A percentile compares a stretch with the other conserved stretches of the same genome.
phyloP scores from a whole-genome alignment of 257 asterid genomes.

The Catharanthus roseus region DNA sequence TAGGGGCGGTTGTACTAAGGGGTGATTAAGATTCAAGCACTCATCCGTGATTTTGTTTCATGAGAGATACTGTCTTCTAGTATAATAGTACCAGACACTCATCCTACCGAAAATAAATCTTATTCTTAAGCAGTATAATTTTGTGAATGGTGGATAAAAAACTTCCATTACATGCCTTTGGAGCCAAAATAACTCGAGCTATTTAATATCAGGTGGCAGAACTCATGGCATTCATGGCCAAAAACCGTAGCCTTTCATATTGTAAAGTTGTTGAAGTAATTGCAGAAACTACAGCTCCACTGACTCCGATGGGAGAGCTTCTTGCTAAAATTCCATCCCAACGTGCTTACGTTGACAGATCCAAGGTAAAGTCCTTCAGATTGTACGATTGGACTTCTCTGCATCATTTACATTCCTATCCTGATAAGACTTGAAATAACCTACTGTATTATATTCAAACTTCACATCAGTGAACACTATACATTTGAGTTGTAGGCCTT shows the following conservation, averaged over 20 bases:
- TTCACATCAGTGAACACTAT: no score
- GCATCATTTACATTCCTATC: not conserved
- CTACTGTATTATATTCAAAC: no score
- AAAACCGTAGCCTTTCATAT: slow-evolving; percentile 59
- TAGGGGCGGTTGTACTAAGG: not conserved
- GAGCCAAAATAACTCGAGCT: slow-evolving; percentile 18
- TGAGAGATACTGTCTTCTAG: not conserved
- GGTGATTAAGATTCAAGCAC: not conserved
- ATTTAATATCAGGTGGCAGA: slow-evolving; percentile 72
- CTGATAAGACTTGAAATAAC: not conserved
- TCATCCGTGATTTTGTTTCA: not conserved
- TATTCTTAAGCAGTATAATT: not conserved
- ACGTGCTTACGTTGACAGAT: slow-evolving; percentile 28
- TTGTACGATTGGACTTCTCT: not conserved
- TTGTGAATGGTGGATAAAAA: not conserved
- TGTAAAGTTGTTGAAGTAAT: slow-evolving; percentile 87
- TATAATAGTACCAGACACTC: not conserved
- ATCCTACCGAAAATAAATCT: not conserved
- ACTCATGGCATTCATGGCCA: slow-evolving; percentile 79
- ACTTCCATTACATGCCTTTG: not conserved
- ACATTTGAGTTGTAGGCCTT: no score
- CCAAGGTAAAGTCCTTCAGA: slow-evolving; percentile 40
- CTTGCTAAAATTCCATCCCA: slow-evolving; percentile 66
- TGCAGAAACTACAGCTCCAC: slow-evolving; percentile 87
- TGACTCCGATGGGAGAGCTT: slow-evolving; percentile 70